Conservation (phyloP, 2,329 filamentous ascomycete species). For the Fusarium bactridioides region DNA sequence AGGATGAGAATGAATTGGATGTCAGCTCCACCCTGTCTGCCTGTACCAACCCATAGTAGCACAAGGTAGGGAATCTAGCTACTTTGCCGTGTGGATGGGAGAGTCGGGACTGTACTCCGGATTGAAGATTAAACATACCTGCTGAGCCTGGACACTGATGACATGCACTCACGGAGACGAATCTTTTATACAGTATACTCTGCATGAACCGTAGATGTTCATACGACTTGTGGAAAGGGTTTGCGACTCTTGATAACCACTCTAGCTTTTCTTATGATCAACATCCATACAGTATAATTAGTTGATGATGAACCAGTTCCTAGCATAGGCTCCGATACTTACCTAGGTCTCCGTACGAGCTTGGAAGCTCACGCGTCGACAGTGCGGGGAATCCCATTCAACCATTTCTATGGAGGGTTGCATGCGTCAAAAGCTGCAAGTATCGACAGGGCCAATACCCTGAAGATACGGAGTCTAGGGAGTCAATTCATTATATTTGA, state of each 20-base stretch:
- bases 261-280: neutral
- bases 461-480: slow-evolving; percentile 7
- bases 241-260: neutral
- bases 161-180: neutral
- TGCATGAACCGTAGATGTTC: neutral
- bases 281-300: neutral
- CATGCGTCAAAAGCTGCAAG: slow-evolving; percentile 6
- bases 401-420: slow-evolving; percentile 2
- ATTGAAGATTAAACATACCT: neutral
- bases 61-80: neutral
- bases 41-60: neutral
- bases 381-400: slow-evolving; percentile 15
- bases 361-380: neutral
- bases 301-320: neutral
- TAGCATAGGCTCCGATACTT: neutral
- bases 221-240: neutral
- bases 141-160: neutral
- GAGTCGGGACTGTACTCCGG: slow-evolving; percentile 9
- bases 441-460: neutral
- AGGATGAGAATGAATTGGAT: neutral
- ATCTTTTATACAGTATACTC: neutral
- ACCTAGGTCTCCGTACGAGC: neutral
- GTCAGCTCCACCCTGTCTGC: slow-evolving; percentile 12
- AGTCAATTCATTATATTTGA: slow-evolving; percentile 2
- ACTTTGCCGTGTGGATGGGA: neutral